phyloP scores from a whole-genome alignment of 805 yeast genomes.

The Starmerella khaoyaiensis region DNA sequence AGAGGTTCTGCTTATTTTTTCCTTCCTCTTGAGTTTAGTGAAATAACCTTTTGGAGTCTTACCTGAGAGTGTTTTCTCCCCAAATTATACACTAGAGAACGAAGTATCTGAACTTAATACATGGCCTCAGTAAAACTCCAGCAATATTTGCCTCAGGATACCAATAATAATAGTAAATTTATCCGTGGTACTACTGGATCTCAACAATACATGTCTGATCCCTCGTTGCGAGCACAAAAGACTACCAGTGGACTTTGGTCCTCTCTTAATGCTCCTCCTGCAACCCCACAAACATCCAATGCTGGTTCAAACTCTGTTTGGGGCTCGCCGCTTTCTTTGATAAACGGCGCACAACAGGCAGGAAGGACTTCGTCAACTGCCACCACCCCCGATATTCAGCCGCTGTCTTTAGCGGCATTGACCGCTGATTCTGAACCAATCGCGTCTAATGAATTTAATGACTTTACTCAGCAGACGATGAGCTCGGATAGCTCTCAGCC shows the following conservation, averaged over 20 bases:
- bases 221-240: background rate
- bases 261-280: constrained; percentile 11
- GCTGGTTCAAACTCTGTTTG: constrained; percentile 10
- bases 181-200: no score
- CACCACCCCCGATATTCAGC: background rate
- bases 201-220: constrained; percentile 9
- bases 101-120: background rate
- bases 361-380: background rate
- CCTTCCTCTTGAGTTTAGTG: no score
- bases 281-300: constrained; percentile 14
- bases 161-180: no score
- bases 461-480: constrained; percentile 2
- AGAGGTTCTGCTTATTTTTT: no score
- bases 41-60: no score
- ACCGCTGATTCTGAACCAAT: constrained; percentile 19
- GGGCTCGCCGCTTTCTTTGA: constrained; percentile 13
- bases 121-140: constrained; percentile 15
- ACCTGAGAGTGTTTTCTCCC: no score
- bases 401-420: constrained; percentile 14
- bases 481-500: constrained; percentile 8
- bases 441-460: background rate
- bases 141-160: constrained; percentile 16
- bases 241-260: constrained; percentile 10
- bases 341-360: background rate
- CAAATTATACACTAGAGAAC: background rate